These are phyloP conservation scores for Chrysoporthe cubensis DNA, from an alignment of 2,329 filamentous ascomycete species.

Conservation along the genomic window DNA sequence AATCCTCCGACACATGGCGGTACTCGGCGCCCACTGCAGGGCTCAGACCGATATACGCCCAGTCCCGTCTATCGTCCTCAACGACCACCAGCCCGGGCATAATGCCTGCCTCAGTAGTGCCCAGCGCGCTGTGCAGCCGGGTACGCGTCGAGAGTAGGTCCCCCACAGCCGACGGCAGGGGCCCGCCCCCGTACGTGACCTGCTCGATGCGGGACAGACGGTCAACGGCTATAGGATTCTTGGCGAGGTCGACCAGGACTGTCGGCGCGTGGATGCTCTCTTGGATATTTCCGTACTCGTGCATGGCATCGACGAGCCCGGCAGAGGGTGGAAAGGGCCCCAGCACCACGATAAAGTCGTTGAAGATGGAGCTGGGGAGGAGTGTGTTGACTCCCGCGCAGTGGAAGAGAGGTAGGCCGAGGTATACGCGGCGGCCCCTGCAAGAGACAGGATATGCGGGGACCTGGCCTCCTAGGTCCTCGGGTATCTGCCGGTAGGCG, in stretches of 20 bases:
- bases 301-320: not conserved
- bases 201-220: not conserved
- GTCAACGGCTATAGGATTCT: not conserved
- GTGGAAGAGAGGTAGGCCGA: not conserved
- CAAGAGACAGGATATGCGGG: not conserved
- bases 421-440: not conserved
- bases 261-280: not conserved
- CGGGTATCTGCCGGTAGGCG: not conserved
- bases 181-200: not conserved
- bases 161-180: not conserved
- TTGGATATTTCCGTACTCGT: not conserved
- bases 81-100: not conserved
- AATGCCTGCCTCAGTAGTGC: not conserved
- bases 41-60: constrained; percentile 33
- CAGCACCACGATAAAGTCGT: not conserved
- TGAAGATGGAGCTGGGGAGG: not conserved
- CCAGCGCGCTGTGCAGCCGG: not conserved
- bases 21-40: constrained; percentile 18
- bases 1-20: constrained; percentile 20
- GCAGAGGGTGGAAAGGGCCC: not conserved
- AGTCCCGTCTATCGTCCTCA: not conserved
- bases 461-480: no score
- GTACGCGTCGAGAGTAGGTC: not conserved
- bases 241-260: not conserved
- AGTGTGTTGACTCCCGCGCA: not conserved